A percentile compares a stretch with the other conserved stretches of the same genome.
Conservation (phyloP, 345 rosid species). For the Isatis tinctoria region DNA sequence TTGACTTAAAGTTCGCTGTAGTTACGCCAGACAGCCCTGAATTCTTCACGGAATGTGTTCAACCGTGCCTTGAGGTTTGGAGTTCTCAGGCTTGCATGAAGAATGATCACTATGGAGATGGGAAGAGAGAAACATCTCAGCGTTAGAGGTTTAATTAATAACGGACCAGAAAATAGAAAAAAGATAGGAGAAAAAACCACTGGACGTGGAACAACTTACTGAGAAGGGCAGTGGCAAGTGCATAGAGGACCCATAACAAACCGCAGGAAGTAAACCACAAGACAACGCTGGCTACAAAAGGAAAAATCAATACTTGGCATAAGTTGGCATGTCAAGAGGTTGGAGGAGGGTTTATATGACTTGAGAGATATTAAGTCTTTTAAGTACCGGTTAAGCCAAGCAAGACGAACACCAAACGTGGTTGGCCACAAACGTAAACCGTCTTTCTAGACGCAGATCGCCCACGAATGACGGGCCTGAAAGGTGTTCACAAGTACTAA, state of each 20-base stretch:
- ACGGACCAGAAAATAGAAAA: not conserved
- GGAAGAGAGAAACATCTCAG: not conserved
- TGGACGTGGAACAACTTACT: conserved; percentile 16
- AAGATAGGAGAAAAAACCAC: not conserved
- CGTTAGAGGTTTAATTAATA: not conserved
- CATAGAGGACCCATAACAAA: conserved; percentile 31
- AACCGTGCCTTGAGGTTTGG: conserved; percentile 39
- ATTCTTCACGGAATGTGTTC: conserved; percentile 40
- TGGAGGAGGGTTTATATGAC: not conserved
- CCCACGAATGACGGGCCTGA: conserved; percentile 39
- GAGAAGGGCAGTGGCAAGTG: conserved; percentile 27
- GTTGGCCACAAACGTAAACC: conserved; percentile 33
- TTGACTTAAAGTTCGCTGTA: conserved; percentile 26
- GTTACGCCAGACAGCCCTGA: conserved; percentile 39
- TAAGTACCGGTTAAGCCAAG: conserved; percentile 25
- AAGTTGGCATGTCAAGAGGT: conserved; percentile 1
- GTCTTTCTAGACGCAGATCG: conserved; percentile 33
- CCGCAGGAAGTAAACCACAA: conserved; percentile 35
- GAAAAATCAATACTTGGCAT: conserved; percentile 7
- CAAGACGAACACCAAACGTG: conserved; percentile 32
- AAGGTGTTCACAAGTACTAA: not conserved
- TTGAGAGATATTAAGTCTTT: not conserved
- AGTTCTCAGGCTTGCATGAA: conserved; percentile 36
- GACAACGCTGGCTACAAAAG: conserved; percentile 24
- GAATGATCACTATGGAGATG: conserved; percentile 16